Conservation (phyloP, 371 early-diverging fungal genomes). For the Syncephalis plumigaleata region DNA sequence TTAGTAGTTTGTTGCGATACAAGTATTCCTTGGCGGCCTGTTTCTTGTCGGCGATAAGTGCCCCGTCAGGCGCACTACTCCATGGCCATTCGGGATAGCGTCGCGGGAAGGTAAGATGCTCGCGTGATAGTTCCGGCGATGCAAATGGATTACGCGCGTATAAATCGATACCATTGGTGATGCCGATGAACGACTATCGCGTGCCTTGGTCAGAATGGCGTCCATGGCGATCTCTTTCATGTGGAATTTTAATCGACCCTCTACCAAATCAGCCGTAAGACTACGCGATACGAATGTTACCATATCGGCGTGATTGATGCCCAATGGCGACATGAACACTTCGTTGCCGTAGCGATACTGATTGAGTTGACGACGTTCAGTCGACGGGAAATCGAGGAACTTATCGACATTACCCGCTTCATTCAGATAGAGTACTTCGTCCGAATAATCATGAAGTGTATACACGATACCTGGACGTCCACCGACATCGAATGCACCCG, state of each 20-base stretch:
- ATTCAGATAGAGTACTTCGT: constrained; percentile 37
- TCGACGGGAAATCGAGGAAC: constrained; percentile 12
- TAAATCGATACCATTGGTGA: constrained; percentile 41
- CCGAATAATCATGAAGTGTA: constrained; percentile 42
- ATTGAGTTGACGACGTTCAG: constrained; percentile 8
- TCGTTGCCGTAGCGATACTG: constrained; percentile 26
- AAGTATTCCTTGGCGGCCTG: constrained; percentile 30
- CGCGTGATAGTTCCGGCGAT: constrained; percentile 13
- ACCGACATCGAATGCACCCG: constrained; percentile 14
- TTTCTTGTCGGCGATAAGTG: constrained; percentile 16
- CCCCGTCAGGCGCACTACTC: not conserved
- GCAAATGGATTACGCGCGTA: constrained; percentile 29
- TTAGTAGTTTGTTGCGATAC: constrained; percentile 20
- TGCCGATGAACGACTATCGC: constrained; percentile 31
- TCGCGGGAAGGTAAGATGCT: constrained; percentile 21
- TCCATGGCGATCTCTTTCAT: constrained; percentile 40
- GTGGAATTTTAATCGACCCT: constrained; percentile 33
- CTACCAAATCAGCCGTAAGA: constrained; percentile 37
- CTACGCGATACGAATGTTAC: constrained; percentile 37
- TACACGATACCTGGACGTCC: constrained; percentile 35
- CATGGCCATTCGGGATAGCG: not conserved
- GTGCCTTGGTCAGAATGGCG: constrained; percentile 24
- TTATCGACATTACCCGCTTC: constrained; percentile 24
- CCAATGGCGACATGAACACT: constrained; percentile 33
- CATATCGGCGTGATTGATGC: constrained; percentile 31